Evolutionary conservation across 805 yeast species (phyloP).

Genomic region (Metschnikowia lachancei): DNA sequence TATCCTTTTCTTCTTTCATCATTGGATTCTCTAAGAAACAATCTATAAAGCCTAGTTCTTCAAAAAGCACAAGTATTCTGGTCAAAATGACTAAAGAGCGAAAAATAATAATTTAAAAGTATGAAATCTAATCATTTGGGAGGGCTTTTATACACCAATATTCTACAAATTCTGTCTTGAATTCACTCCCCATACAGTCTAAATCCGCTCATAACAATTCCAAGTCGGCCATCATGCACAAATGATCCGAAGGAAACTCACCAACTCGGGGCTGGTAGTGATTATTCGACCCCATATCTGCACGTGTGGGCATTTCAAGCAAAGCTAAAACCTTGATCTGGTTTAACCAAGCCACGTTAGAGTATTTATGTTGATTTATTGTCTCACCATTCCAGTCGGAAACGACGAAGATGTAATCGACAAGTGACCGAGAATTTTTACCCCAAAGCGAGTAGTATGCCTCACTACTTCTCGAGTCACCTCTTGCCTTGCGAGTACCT

Average conservation of each 20-base stretch:
- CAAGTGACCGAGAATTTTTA: not conserved
- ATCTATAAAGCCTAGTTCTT: too few relatives aligned
- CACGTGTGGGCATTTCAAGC: conserved; percentile 1
- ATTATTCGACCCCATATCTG: not conserved
- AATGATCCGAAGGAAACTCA: conserved; percentile 1
- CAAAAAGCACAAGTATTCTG: too few relatives aligned
- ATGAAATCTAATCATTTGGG: too few relatives aligned
- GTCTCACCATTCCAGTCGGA: conserved; percentile 6
- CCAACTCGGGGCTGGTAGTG: not conserved
- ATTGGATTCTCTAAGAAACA: too few relatives aligned
- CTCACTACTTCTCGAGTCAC: not conserved
- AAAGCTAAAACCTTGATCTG: conserved; percentile 1
- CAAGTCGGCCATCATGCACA: conserved; percentile 3
- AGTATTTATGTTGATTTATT: too few relatives aligned
- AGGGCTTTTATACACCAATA: too few relatives aligned
- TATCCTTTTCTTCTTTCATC: too few relatives aligned
- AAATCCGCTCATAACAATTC: conserved; percentile 2
- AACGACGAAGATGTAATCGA: conserved; percentile 7
- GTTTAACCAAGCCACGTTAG: not conserved
- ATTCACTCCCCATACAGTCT: too few relatives aligned
- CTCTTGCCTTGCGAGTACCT: not conserved
- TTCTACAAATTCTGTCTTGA: too few relatives aligned
- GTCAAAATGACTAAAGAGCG: too few relatives aligned
- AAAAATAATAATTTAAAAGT: too few relatives aligned
- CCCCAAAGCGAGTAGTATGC: conserved; percentile 6